phyloP scores from a whole-genome alignment of 441 rosid species.

The Omphalea diandra region DNA sequence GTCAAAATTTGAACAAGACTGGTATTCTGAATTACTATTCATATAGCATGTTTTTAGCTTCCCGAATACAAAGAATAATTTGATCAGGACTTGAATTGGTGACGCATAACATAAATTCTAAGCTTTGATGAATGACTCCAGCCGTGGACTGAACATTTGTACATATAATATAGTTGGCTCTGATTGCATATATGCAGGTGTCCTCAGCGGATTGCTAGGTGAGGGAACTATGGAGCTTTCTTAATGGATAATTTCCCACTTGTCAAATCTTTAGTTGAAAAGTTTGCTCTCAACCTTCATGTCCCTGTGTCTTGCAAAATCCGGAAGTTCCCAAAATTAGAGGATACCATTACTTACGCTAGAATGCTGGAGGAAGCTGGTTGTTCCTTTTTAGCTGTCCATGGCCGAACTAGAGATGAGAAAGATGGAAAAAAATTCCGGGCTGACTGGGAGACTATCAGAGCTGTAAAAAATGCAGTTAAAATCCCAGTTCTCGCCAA shows the following conservation, averaged over 20 bases:
- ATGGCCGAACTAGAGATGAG: slow-evolving; percentile 82
- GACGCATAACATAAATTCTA: background rate
- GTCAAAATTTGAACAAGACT: background rate
- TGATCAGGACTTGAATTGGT: background rate
- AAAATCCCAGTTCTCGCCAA: slow-evolving; percentile 85
- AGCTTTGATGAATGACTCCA: background rate
- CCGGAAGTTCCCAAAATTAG: slow-evolving; percentile 65
- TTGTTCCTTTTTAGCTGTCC: slow-evolving; percentile 85
- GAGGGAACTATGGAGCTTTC: slow-evolving; percentile 89
- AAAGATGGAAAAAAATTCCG: slow-evolving; percentile 76
- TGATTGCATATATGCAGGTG: slow-evolving; percentile 47
- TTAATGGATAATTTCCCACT: slow-evolving; percentile 91
- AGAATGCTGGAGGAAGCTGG: slow-evolving; percentile 95
- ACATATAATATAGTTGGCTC: background rate
- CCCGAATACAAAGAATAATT: background rate
- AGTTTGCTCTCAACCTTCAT: slow-evolving; percentile 54
- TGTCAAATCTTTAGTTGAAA: slow-evolving; percentile 73
- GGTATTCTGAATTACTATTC: background rate
- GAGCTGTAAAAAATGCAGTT: slow-evolving; percentile 62
- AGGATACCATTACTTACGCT: slow-evolving; percentile 75
- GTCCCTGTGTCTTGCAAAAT: slow-evolving; percentile 92
- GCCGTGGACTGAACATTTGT: background rate
- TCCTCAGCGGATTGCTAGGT: slow-evolving; percentile 84
- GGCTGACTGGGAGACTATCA: slow-evolving; percentile 75
- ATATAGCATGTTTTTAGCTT: background rate